Evolutionary conservation across 805 yeast genomes (phyloP).

Genomic region (Metschnikowia similis): DNA sequence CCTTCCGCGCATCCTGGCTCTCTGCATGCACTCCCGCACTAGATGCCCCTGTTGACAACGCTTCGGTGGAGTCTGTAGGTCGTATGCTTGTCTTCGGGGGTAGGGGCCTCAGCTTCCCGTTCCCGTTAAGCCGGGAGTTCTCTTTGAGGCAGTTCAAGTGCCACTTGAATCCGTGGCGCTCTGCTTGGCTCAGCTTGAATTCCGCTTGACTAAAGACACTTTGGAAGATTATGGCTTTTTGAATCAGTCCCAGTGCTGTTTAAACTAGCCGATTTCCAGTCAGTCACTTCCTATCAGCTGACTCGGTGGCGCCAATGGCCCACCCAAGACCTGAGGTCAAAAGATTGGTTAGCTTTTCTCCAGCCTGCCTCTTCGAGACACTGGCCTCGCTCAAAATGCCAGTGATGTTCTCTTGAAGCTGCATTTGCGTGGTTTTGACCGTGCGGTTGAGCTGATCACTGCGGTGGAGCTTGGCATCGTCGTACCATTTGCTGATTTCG

Average conservation of each 20-base stretch:
- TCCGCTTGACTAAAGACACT: background rate
- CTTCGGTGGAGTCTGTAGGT: too few relatives aligned
- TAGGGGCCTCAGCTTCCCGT: too few relatives aligned
- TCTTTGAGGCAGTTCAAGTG: too few relatives aligned
- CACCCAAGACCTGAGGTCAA: slow-evolving; percentile 57
- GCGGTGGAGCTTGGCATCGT: slow-evolving; percentile 12
- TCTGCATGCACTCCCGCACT: background rate
- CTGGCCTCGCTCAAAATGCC: slow-evolving; percentile 29
- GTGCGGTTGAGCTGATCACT: slow-evolving; percentile 10
- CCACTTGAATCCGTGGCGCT: too few relatives aligned
- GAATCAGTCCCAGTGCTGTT: too few relatives aligned
- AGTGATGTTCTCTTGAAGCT: slow-evolving; percentile 19
- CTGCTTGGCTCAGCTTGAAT: too few relatives aligned
- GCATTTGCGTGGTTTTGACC: slow-evolving; percentile 15
- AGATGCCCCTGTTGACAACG: too few relatives aligned
- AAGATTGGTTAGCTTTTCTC: slow-evolving; percentile 47
- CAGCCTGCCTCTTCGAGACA: slow-evolving; percentile 27
- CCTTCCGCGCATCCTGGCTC: background rate
- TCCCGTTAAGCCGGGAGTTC: too few relatives aligned
- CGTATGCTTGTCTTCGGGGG: too few relatives aligned
- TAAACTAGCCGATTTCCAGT: too few relatives aligned
- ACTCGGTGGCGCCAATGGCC: slow-evolving; percentile 52
- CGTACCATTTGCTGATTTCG: slow-evolving; percentile 24
- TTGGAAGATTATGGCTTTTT: background rate
- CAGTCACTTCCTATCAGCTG: background rate